Evolutionary conservation across 805 yeast genomes (phyloP), one percentile per base, ranked within the genome.

Genomic region (Jamesozyma jinghongensis): DNA sequence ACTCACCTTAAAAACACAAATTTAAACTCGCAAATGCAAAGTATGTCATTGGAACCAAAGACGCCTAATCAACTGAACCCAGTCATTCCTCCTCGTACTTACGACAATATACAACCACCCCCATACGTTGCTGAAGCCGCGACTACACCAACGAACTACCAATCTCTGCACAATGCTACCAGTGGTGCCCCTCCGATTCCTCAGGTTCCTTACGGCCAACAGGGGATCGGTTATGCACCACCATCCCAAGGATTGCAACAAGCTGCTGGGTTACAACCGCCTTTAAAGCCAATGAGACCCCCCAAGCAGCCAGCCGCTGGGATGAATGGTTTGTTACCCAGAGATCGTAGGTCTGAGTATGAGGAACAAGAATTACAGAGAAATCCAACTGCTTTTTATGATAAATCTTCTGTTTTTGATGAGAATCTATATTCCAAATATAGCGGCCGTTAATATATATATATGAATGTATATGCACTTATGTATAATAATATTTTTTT

Each of bases 351-450:
- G 13, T 19, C 29, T 32, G 54, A 49, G 19, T 36, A 38, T 13
- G 57, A 55, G 33, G 55, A 51, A 30, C 47, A 43, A 12, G 54
- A 53, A 37, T 26, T 50, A 8, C 60, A 55, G 25, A 58, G 56
- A 30, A 52, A 54, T 26, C 70, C 71, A 19, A 59, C 66, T 16
- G 57, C 63, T 3, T 70, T 72, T 44, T 74, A 74, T 46, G 65
- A 65, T 34, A 71, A 68, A 4, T 76, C 78, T 1, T 69, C 79
- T 2, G 73, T 69, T 3, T 74, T 66, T 51, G 70, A 73, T 53
- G 69, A 73, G 5, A 57, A 67, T 37, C 50, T 73, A 58, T 73
- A 74, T 47, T 63, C 72, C 19, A 56, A 53, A 31, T 61, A 53
- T 38, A 53, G 63, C 38, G 18, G 30, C 19, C 14, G 14, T 8